Conservation (phyloP, 371 early-diverging fungal species). For the Sporodiniella umbellata region DNA sequence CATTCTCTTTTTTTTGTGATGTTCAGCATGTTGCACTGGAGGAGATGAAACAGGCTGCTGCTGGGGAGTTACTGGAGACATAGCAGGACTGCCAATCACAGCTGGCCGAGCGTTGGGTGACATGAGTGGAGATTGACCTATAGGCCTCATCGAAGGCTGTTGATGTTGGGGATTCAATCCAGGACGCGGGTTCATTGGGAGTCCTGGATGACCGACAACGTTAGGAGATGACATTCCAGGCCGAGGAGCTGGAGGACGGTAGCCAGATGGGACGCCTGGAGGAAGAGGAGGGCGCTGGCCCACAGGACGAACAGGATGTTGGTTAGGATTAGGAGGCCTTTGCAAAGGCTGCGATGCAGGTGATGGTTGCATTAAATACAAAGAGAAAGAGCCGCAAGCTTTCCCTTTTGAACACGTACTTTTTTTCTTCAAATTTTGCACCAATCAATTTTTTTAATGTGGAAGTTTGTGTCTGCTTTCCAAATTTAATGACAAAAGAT, state of each 20-base stretch:
- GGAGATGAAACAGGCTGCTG: conserved; percentile 6
- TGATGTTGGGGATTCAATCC: conserved; percentile 10
- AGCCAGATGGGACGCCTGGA: conserved; percentile 12
- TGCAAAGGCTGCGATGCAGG: conserved; percentile 14
- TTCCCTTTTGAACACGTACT: not conserved
- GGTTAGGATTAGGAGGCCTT: conserved; percentile 14
- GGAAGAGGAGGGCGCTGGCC: conserved; percentile 17
- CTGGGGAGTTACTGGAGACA: conserved; percentile 8
- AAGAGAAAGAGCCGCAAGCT: not conserved
- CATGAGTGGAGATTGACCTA: conserved; percentile 13
- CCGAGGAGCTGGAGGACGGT: conserved; percentile 23
- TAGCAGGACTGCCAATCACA: not conserved
- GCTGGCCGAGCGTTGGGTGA: conserved; percentile 2
- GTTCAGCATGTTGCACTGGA: conserved; percentile 17
- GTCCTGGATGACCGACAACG: conserved; percentile 19
- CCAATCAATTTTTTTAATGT: conserved; percentile 1
- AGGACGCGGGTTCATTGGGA: conserved; percentile 24
- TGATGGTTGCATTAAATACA: conserved; percentile 11
- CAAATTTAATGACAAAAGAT: too few species aligned
- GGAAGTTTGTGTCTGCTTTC: not conserved
- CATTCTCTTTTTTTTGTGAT: conserved; percentile 52
- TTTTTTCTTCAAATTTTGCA: not conserved
- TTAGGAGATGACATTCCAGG: conserved; percentile 27
- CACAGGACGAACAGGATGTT: conserved; percentile 14
- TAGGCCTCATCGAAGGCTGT: conserved; percentile 23